phyloP scores from a whole-genome alignment of 768 basidiomycete species.

The Gyrodon lividus region DNA sequence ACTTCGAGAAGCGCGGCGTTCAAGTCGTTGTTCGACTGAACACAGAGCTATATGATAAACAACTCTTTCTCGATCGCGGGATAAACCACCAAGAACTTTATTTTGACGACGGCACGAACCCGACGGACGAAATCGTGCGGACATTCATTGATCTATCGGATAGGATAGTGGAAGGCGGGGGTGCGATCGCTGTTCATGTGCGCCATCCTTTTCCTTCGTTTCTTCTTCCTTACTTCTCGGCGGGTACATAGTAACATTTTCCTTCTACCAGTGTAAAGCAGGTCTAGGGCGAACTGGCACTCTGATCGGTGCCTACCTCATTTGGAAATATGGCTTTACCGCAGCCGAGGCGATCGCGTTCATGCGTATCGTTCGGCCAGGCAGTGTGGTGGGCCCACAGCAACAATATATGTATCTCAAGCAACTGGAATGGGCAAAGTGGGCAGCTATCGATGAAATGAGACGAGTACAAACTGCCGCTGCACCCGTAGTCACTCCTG shows the following conservation, averaged over 20 bases:
- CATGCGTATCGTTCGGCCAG: slow-evolving; percentile 97
- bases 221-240: slow-evolving; percentile 10
- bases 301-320: slow-evolving; percentile 94
- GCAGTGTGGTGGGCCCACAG: slow-evolving; percentile 88
- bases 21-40: slow-evolving; percentile 93
- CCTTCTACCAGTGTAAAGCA: slow-evolving; percentile 76
- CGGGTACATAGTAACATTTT: slow-evolving; percentile 21
- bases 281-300: slow-evolving; percentile 96
- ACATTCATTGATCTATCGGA: slow-evolving; percentile 89
- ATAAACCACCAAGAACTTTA: slow-evolving; percentile 91
- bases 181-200: slow-evolving; percentile 87
- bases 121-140: slow-evolving; percentile 91
- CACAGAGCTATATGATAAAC: slow-evolving; percentile 84
- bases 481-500: slow-evolving; percentile 62
- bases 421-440: slow-evolving; percentile 91
- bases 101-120: slow-evolving; percentile 98
- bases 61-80: slow-evolving; percentile 78
- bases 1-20: slow-evolving; percentile 84
- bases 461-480: slow-evolving; percentile 44
- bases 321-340: slow-evolving; percentile 98
- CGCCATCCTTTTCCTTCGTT: slow-evolving; percentile 31
- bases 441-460: slow-evolving; percentile 85
- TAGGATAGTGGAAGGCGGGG: slow-evolving; percentile 68
- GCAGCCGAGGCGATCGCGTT: slow-evolving; percentile 95
- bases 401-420: slow-evolving; percentile 96